phyloP scores from a whole-genome alignment of 2,329 filamentous ascomycete genomes.

The Beauveria pseudobassiana region DNA sequence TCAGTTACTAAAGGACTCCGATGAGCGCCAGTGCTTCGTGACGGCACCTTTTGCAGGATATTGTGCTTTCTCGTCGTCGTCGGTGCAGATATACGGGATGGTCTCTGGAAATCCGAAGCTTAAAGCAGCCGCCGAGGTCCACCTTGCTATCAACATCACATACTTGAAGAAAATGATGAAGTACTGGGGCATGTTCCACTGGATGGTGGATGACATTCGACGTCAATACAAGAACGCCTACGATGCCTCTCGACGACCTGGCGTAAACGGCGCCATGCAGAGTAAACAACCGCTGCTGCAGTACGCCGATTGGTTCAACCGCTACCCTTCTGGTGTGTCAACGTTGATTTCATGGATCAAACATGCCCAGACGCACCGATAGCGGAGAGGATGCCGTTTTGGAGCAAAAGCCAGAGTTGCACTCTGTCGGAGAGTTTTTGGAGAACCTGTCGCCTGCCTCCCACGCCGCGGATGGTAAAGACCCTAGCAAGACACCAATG shows the following conservation, averaged over 20 bases:
- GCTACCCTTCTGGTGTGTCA: slow-evolving; percentile 86
- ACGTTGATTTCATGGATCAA: slow-evolving; percentile 74
- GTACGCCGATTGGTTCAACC: slow-evolving; percentile 95
- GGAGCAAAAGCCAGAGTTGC: slow-evolving; percentile 81
- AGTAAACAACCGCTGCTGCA: slow-evolving; percentile 67
- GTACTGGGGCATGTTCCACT: slow-evolving; percentile 98
- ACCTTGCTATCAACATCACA: slow-evolving; percentile 79
- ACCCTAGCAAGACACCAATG: slow-evolving; percentile 20
- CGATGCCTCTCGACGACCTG: slow-evolving; percentile 59
- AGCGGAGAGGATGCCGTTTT: slow-evolving; percentile 80
- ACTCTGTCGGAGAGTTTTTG: slow-evolving; percentile 92
- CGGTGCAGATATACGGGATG: slow-evolving; percentile 87
- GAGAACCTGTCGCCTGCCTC: slow-evolving; percentile 62
- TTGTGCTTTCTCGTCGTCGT: slow-evolving; percentile 86
- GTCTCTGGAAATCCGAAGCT: slow-evolving; percentile 76
- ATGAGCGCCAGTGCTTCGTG: slow-evolving; percentile 60
- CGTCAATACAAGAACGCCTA: slow-evolving; percentile 80
- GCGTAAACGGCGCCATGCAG: slow-evolving; percentile 26
- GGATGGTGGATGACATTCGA: slow-evolving; percentile 87
- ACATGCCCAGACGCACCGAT: slow-evolving; percentile 60
- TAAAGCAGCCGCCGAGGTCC: slow-evolving; percentile 72
- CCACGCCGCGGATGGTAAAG: slow-evolving; percentile 38
- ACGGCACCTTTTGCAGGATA: slow-evolving; percentile 92
- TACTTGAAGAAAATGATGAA: slow-evolving; percentile 93
- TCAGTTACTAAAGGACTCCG: slow-evolving; percentile 70